Evolutionary conservation across 495 filamentous ascomycete species (phyloP), one percentile per base, ranked within the genome.

Genomic region (Lasiosphaeria miniovina): DNA sequence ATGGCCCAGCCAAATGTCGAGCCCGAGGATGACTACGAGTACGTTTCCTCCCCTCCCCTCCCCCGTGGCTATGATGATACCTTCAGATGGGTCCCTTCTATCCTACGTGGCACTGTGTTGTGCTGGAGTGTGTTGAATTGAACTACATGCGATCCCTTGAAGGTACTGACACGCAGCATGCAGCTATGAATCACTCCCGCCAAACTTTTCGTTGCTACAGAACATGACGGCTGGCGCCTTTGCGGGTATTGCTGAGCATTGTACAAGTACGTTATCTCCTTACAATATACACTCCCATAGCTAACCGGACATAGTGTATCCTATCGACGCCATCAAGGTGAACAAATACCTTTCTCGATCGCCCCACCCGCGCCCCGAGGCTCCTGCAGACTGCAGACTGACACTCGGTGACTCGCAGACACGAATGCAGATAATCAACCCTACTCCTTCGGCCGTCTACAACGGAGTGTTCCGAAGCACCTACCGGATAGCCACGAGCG

Each of bases 311-410:
- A 93, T 74, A 93, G 93, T 99, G 94, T 99, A 99, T 66, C 94
- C 94, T 8, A 89, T 99, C 63, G 94, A 99, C 77, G 85, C 96
- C 62, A 86, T 99, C 59, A 99, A 99, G 87, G 95, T 97, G 78
- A 74, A 83, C 71, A 57, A 35, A 57, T 54, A 6, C 54, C 36
- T 14, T 49, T 52, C 46, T 4, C 11, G 38, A 17, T 6, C 24
- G 50, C 57, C 56, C 41, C 33, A n/a, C 15, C 32, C n/a, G n/a
- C 33, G 55, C 41, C 17, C 12, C 9, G 52, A 38, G 51, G 32
- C 31, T 49, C 54, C 53, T 36, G 60, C 52, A 58, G 55, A 8
- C 35, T 49, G 38, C 55, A 62, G 56, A 66, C 66, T 65, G 61
- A 71, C 57, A 36, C 54, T 65, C 55, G 62, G 38, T 66, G 65